Evolutionary conservation across 2,329 filamentous ascomycete genomes (phyloP), one percentile per base, ranked within the genome.

Genomic region (Macrophomina tecta): DNA sequence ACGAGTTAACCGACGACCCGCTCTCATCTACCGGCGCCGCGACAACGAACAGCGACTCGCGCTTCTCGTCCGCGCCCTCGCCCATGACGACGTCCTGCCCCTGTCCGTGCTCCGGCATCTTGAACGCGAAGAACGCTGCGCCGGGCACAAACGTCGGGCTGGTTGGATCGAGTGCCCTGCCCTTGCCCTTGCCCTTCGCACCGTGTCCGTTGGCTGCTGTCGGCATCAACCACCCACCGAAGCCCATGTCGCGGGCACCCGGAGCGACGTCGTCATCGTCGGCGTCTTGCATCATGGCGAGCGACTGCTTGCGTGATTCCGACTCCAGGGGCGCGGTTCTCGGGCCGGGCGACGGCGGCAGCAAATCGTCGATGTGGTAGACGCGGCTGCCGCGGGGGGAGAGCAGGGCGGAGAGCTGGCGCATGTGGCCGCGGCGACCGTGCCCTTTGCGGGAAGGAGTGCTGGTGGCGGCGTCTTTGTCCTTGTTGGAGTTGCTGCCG

Each of bases 101-200:
- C 32, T 16, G 23, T 23, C 23, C 23, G 23, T 23, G 23, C 23
- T 23, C 23, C 2, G 38, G 55, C 23, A 30, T 30, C 5, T 30
- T 16, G 28, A 53, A 32, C 6, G 49, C 49, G 49, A 38, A 55
- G 52, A 55, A 61, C 14, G 40, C 38, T 5, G 56, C 56, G 40
- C 56, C 56, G 40, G 56, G 56, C 7, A 61, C 56, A 28, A 61
- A 61, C 1, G 56, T 61, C 56, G 56, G 56, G 56, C 23, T 34
- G 28, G 56, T 61, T 14, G 56, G 56, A 30, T 61, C 40, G 23
- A 61, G 56, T 28, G 55, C 40, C 40, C 34, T 60, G 8, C 38
- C 55, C 16, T 60, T 61, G 23, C 55, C 55, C 23, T 60, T 60
- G 14, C 23, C 40, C 12, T 46, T 46, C 14, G 9, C 16, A 1